These are phyloP conservation scores for Boletus rex-veris DNA, from an alignment of 768 basidiomycete species.

Conservation along the genomic window DNA sequence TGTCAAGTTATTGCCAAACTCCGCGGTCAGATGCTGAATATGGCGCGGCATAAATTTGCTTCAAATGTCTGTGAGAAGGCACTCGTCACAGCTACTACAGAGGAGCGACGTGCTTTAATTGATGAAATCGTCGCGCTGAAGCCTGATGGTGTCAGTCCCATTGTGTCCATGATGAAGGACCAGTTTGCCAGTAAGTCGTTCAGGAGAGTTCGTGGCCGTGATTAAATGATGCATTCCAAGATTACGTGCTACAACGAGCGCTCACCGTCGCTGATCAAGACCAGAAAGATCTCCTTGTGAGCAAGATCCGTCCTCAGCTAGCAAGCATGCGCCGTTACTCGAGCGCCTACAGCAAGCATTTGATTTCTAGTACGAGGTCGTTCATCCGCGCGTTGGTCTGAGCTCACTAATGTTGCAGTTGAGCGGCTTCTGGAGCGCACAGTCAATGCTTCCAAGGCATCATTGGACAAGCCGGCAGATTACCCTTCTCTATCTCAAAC, in stretches of 20 bases:
- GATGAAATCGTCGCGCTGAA: constrained; percentile 74
- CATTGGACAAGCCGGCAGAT: constrained; percentile 29
- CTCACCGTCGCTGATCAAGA: constrained; percentile 64
- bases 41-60: constrained; percentile 88
- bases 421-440: constrained; percentile 65
- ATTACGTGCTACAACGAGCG: constrained; percentile 84
- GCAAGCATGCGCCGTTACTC: constrained; percentile 68
- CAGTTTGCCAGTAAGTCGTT: constrained; percentile 77
- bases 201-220: background rate
- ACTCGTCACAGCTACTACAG: constrained; percentile 58
- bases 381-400: background rate
- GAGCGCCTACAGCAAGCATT: constrained; percentile 74
- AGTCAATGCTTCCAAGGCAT: constrained; percentile 25
- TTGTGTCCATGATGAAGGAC: constrained; percentile 80
- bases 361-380: constrained; percentile 63
- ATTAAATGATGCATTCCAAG: constrained; percentile 34
- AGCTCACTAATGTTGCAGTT: constrained; percentile 40
- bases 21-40: constrained; percentile 70
- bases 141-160: constrained; percentile 60
- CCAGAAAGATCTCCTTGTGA: constrained; percentile 65
- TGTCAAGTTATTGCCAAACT: constrained; percentile 63
- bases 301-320: constrained; percentile 63
- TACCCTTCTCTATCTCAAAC: constrained; percentile 29
- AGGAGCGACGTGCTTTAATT: constrained; percentile 66
- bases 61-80: constrained; percentile 97